Evolutionary conservation across 1,284 basidiomycete species (phyloP), one percentile per base, ranked within the genome.

Genomic region (Testicularia cyperi): DNA sequence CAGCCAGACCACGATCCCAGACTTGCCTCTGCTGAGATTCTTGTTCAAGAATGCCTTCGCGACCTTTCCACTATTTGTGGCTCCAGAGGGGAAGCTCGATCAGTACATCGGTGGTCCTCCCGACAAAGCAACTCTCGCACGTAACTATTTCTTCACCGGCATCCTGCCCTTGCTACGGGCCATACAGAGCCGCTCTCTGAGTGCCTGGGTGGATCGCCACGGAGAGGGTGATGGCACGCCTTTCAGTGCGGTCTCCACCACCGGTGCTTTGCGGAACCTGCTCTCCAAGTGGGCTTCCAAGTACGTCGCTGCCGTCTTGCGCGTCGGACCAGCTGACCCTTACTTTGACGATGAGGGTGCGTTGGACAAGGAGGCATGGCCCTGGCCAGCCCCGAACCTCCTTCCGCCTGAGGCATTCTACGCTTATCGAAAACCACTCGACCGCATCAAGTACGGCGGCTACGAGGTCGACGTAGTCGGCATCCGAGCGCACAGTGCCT

Each of bases 401-500:
- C 38, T 72, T 23, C 66, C 72, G 10, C 65, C 63, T n/a, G 65
- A 69, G 29, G 68, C 68, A 18, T 73, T 62, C 54, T 63, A 65
- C 27, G 61, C 66, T 32, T 70, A 65, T 62, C 68, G 70, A 27
- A 56, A 55, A 47, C 68, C 65, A 8, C 33, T 65, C 19, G 65
- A 70, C 39, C 47, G 61, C 9, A 41, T 74, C 43, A 64, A 63
- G 43, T 54, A 68, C 19, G 72, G 72, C 20, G 72, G 72, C 35
- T 61, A 67, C 29, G 70, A 73, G 38, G 69, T 72, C n/a, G 69
- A 73, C 33, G 34, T 73, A 6, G 65, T 73, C 16, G 64, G 67
- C 7, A 49, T 71, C 26, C 65, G 70, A 22, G 38, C 33, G 31
- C 57, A 56, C 33, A 43, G 44, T 26, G 18, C 44, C 12, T 41